Percentiles rank a stretch among this genome's conserved stretches.
phyloP scores from a whole-genome alignment of 208 protist genomes.

The Spongospora subterranea region DNA sequence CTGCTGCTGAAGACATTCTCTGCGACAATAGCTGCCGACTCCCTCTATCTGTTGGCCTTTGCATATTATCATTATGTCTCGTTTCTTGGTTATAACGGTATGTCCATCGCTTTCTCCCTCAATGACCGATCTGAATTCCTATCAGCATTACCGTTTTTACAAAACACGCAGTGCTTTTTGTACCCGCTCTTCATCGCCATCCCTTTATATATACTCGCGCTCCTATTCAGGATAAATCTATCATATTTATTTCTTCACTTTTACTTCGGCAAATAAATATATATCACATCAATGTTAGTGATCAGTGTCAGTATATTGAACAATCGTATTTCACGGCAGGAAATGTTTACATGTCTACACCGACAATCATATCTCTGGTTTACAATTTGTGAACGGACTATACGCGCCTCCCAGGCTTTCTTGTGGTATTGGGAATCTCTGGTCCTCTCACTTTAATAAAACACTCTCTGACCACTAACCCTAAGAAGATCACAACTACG shows the following conservation, averaged over 20 bases:
- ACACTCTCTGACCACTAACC: too few species aligned
- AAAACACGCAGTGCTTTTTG: constrained; percentile 66
- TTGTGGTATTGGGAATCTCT: too few species aligned
- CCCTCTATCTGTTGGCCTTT: constrained; percentile 73
- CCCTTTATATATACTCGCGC: constrained; percentile 51
- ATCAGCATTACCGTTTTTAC: constrained; percentile 67
- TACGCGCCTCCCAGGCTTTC: too few species aligned
- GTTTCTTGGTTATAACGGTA: constrained; percentile 79
- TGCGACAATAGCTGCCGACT: constrained; percentile 73
- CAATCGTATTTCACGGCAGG: too few species aligned
- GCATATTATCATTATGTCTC: constrained; percentile 81
- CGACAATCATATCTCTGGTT: too few species aligned
- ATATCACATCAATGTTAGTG: too few species aligned
- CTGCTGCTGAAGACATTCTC: constrained; percentile 71
- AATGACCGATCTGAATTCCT: neutral
- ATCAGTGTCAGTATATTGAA: too few species aligned
- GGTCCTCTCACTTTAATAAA: too few species aligned
- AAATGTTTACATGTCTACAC: too few species aligned
- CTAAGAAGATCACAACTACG: too few species aligned
- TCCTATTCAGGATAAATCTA: constrained; percentile 57
- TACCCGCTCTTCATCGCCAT: constrained; percentile 65
- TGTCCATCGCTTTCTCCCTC: neutral
- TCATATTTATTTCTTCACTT: constrained; percentile 54
- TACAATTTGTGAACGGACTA: too few species aligned
- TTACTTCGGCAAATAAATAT: constrained; percentile 59